Conservation (phyloP, 768 basidiomycete genomes). For the Leccinum obscurum region DNA sequence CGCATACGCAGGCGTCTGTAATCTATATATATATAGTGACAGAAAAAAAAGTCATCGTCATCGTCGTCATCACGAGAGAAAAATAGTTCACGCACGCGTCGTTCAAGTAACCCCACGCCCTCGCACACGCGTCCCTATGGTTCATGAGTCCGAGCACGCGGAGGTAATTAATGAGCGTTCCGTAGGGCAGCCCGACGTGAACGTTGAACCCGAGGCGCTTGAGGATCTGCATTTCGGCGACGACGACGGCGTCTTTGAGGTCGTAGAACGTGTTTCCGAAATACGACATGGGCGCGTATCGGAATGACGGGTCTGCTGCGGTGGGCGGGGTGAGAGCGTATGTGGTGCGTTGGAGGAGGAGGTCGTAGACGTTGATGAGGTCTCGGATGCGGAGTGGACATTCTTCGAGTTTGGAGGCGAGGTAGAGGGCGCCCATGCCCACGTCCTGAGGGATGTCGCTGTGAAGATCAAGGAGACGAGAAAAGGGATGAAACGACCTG, state of each 20-base stretch:
- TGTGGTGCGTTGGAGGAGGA: constrained; percentile 73
- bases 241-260: constrained; percentile 89
- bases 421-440: constrained; percentile 84
- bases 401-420: constrained; percentile 91
- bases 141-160: constrained; percentile 84
- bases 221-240: constrained; percentile 96
- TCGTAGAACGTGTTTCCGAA: constrained; percentile 90
- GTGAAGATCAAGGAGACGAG: constrained; percentile 6
- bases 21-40: constrained; percentile 31
- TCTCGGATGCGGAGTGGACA: constrained; percentile 90
- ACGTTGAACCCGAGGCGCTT: constrained; percentile 97
- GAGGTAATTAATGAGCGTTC: constrained; percentile 92
- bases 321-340: constrained; percentile 42
- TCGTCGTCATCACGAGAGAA: neutral
- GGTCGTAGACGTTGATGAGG: constrained; percentile 91
- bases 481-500: constrained; percentile 33
- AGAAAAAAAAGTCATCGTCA: too few relatives aligned
- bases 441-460: constrained; percentile 56
- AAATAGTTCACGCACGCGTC: constrained; percentile 75
- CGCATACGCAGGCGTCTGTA: constrained; percentile 92
- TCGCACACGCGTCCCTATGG: constrained; percentile 65
- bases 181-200: constrained; percentile 90
- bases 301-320: constrained; percentile 41
- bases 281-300: constrained; percentile 85
- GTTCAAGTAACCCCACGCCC: constrained; percentile 94